Evolutionary conservation across 495 filamentous ascomycete species (phyloP).

Genomic region (Penicillium cinerascens): DNA sequence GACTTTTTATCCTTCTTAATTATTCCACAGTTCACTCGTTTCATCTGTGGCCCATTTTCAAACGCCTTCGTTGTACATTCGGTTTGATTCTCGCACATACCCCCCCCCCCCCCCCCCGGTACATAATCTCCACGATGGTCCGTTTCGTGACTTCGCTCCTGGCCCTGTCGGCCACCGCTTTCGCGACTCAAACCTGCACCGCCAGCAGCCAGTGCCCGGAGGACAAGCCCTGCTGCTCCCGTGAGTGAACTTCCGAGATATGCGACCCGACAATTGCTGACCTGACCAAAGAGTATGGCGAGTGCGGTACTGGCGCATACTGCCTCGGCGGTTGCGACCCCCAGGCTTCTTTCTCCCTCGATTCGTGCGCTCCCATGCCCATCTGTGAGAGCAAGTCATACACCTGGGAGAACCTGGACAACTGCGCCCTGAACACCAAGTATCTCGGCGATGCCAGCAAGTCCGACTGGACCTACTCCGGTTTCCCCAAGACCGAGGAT

Average conservation of each 20-base stretch:
- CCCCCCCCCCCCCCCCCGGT: conserved; percentile 2
- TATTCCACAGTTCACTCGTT: conserved; percentile 20
- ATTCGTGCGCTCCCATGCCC: conserved; percentile 84
- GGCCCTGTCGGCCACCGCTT: conserved; percentile 34
- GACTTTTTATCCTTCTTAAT: conserved; percentile 2
- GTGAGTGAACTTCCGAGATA: conserved; percentile 52
- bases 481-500: conserved; percentile 60
- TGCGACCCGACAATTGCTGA: conserved; percentile 2
- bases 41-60: conserved; percentile 14
- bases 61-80: conserved; percentile 13
- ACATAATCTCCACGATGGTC: conserved; percentile 32
- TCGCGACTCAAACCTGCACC: conserved; percentile 48
- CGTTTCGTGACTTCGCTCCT: conserved; percentile 31
- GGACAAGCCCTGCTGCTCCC: conserved; percentile 82
- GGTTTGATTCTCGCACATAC: conserved; percentile 11
- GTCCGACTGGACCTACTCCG: conserved; percentile 85
- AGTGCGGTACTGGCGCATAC: conserved; percentile 91
- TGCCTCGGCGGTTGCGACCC: conserved; percentile 96
- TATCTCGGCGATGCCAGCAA: conserved; percentile 80
- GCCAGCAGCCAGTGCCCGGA: conserved; percentile 66
- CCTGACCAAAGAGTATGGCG: conserved; percentile 69
- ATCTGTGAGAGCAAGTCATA: conserved; percentile 72
- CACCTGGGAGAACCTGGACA: conserved; percentile 62
- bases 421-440: conserved; percentile 62
- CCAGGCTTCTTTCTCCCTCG: conserved; percentile 70